Evolutionary conservation across 202 grass and related monocot genomes (phyloP), one percentile per base, ranked within the genome.

Genomic region (Eragrostis tef): DNA sequence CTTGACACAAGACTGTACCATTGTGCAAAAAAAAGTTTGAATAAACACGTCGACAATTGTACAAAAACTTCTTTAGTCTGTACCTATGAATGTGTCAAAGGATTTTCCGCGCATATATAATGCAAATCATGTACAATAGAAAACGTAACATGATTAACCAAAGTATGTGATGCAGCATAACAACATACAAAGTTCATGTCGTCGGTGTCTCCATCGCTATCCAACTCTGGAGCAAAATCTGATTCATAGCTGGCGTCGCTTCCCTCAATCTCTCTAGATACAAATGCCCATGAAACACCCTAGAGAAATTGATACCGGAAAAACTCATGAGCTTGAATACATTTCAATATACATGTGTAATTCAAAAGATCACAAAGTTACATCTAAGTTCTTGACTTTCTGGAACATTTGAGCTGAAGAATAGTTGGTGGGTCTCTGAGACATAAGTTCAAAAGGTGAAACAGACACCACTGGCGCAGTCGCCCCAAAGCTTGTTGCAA

Each of bases 381-480:
- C 79, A 67, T 81, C 66, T 60, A 70, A 10, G 31, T 70, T 71
- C 7, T 81, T 69, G 39, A 70, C 22, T 48, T 83, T 80, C 31
- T 75, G 42, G 8, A 80, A 65, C 16, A 84, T 70, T 57, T 80
- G 62, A 11, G 63, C 3, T 4, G 70, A 54, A 64, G 88, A 64
- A 57, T n/a, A 52, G 46, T 17, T 71, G 4, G 53, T 56, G 2
- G 77, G 48, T 66, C 39, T 49, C 50, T 68, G 78, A 52, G 85
- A 81, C 66, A 78, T 52, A 50, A 79, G 50, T 68, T 47, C 72
- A 73, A 73, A 91, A 67, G 81, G 73, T 45, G 81, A 72, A 46
- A 58, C 53, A 58, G 62, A 47, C 41, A 48, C 19, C 22, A 56
- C 24, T 51, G 79, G 24, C 64, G 70, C n/a, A 10, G 78, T 16